A percentile compares a stretch with the other conserved stretches of the same genome.
Evolutionary conservation across 345 rosid species (phyloP).

Genomic region (Geranium brycei): DNA sequence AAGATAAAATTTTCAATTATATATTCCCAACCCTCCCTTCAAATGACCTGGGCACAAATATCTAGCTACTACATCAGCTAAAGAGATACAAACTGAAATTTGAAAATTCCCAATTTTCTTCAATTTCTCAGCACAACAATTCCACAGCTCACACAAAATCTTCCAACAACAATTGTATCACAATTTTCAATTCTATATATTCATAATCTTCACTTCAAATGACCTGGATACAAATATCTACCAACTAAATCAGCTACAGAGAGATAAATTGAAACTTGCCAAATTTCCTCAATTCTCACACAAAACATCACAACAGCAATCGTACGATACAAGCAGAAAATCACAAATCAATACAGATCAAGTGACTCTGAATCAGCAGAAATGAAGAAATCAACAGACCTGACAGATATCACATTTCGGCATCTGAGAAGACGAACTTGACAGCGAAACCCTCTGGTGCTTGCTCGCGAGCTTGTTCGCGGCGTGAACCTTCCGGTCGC

Average conservation of each 20-base stretch:
- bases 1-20: too few relatives aligned
- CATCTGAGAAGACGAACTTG: conserved; percentile 48
- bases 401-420: conserved; percentile 96
- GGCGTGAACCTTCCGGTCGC: conserved; percentile 84
- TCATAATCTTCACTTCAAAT: too few relatives aligned
- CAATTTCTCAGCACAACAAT: too few relatives aligned
- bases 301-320: too few relatives aligned
- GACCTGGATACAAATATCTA: too few relatives aligned
- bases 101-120: not conserved
- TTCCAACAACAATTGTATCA: not conserved
- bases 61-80: not conserved
- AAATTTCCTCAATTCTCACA: too few relatives aligned
- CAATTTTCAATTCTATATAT: too few relatives aligned
- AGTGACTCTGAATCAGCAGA: not conserved
- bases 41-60: not conserved
- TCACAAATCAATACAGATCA: not conserved
- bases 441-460: conserved; percentile 83
- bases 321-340: not conserved
- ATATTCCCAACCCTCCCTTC: not conserved
- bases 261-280: too few relatives aligned
- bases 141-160: not conserved
- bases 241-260: too few relatives aligned
- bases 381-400: conserved; percentile 18
- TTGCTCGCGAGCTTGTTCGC: conserved; percentile 95
- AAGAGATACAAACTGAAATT: not conserved